Conservation (phyloP, 768 basidiomycete genomes). For the Galerina marginata region DNA sequence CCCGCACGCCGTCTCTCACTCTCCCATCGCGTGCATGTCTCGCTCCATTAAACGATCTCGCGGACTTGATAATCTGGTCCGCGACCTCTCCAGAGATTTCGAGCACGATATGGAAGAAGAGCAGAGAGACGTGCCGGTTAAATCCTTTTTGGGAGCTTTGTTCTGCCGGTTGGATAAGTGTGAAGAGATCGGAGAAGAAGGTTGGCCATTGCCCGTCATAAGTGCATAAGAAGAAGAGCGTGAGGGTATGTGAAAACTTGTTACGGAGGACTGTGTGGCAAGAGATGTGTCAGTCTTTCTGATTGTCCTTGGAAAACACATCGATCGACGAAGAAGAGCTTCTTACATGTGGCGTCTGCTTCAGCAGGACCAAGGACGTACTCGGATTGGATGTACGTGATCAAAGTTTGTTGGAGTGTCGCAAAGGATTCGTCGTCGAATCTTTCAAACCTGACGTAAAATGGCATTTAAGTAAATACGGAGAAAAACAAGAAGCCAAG, state of each 20-base stretch:
- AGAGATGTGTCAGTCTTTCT: not conserved
- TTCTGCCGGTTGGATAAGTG: conserved; percentile 69
- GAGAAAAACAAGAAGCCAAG: not conserved
- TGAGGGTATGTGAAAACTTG: conserved; percentile 92
- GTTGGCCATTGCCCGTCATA: conserved; percentile 87
- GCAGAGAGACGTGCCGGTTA: conserved; percentile 84
- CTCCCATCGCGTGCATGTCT: conserved; percentile 83
- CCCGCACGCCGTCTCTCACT: conserved; percentile 89
- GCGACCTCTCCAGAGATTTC: conserved; percentile 98
- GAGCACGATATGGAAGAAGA: conserved; percentile 90
- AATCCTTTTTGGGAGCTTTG: conserved; percentile 62
- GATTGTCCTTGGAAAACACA: conserved; percentile 2
- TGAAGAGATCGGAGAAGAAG: conserved; percentile 81
- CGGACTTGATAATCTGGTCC: conserved; percentile 91
- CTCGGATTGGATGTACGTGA: conserved; percentile 87
- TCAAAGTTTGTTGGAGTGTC: conserved; percentile 74
- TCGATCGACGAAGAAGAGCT: conserved; percentile 4
- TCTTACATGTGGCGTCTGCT: conserved; percentile 80
- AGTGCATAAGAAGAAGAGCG: conserved; percentile 86
- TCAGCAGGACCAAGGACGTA: conserved; percentile 88
- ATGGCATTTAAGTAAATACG: conserved; percentile 13
- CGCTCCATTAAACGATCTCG: conserved; percentile 69
- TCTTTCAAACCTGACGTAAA: conserved; percentile 57
- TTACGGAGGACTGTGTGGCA: conserved; percentile 78
- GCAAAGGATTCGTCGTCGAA: conserved; percentile 74